phyloP scores from a whole-genome alignment of 2,329 filamentous ascomycete genomes.

The Curvularia lunata region DNA sequence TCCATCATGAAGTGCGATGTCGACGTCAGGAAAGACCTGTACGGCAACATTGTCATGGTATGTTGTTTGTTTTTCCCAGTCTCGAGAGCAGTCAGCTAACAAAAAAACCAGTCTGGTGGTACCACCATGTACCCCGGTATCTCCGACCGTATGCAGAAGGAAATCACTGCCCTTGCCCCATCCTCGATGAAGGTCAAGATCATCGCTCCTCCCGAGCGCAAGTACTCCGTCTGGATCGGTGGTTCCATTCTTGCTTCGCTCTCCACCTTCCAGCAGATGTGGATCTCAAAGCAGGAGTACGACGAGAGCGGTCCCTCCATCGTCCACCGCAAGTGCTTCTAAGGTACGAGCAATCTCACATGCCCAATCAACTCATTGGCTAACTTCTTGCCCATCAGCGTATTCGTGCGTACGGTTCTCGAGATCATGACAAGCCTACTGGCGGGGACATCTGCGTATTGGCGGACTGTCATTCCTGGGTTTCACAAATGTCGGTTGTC shows the following conservation, averaged over 20 bases:
- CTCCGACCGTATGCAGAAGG: slow-evolving; percentile 99
- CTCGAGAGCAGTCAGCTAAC: slow-evolving; percentile 42
- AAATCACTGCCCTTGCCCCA: slow-evolving; percentile 98
- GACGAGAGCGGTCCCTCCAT: slow-evolving; percentile 99
- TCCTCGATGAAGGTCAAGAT: slow-evolving; percentile 99
- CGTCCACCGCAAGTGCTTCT: slow-evolving; percentile 99
- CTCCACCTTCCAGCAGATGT: slow-evolving; percentile 99
- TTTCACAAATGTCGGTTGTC: slow-evolving; percentile 46
- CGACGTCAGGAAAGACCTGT: slow-evolving; percentile 99
- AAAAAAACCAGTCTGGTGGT: slow-evolving; percentile 84
- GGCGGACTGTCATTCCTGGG: slow-evolving; percentile 46
- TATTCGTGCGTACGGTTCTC: slow-evolving; percentile 44
- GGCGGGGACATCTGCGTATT: slow-evolving; percentile 46
- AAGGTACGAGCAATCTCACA: slow-evolving; percentile 64
- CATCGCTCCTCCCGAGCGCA: slow-evolving; percentile 99
- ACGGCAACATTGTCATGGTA: slow-evolving; percentile 99
- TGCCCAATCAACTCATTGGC: slow-evolving; percentile 18
- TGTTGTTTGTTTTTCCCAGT: slow-evolving; percentile 51
- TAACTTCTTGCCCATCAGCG: slow-evolving; percentile 37
- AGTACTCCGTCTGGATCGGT: slow-evolving; percentile 99
- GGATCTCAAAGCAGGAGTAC: slow-evolving; percentile 99
- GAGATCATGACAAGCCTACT: slow-evolving; percentile 48
- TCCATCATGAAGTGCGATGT: slow-evolving; percentile 99
- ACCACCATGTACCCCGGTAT: slow-evolving; percentile 99
- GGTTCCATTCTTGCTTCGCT: slow-evolving; percentile 99